phyloP scores from a whole-genome alignment of 805 yeast genomes.

The Vanderwaltozyma yarrowii region DNA sequence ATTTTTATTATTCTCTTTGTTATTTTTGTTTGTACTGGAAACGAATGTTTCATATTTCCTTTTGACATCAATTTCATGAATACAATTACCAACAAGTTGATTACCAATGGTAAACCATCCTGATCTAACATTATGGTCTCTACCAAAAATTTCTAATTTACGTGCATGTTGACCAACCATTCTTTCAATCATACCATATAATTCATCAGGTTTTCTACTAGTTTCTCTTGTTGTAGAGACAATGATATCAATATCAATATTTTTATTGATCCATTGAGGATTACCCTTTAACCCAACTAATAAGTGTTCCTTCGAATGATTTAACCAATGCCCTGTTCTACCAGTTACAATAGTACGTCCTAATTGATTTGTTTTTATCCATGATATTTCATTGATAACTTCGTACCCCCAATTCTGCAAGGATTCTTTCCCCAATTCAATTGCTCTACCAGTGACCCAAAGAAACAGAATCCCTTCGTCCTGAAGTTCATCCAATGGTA shows the following conservation, averaged over 20 bases:
- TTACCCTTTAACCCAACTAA: slow-evolving; percentile 78
- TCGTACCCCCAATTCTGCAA: slow-evolving; percentile 74
- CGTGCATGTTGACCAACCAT: slow-evolving; percentile 68
- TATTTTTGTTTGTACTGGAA: neutral
- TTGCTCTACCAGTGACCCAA: slow-evolving; percentile 95
- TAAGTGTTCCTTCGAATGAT: slow-evolving; percentile 88
- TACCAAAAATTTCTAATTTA: slow-evolving; percentile 82
- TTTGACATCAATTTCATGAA: slow-evolving; percentile 49
- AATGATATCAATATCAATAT: slow-evolving; percentile 63
- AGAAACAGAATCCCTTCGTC: slow-evolving; percentile 74
- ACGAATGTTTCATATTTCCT: slow-evolving; percentile 28
- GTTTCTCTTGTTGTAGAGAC: slow-evolving; percentile 84
- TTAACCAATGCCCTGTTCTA: slow-evolving; percentile 93
- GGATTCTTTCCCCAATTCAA: slow-evolving; percentile 77
- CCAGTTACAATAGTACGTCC: slow-evolving; percentile 89
- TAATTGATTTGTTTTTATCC: slow-evolving; percentile 87
- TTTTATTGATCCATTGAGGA: slow-evolving; percentile 58
- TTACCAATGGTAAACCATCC: slow-evolving; percentile 91
- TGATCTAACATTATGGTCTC: slow-evolving; percentile 73
- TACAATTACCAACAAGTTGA: slow-evolving; percentile 51
- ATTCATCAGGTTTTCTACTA: slow-evolving; percentile 84
- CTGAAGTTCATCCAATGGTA: slow-evolving; percentile 62
- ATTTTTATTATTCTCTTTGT: neutral
- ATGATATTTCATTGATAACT: slow-evolving; percentile 68
- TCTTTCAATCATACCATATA: slow-evolving; percentile 77